Percentiles rank a stretch among this genome's conserved stretches.
These are phyloP conservation scores for Pseudomicrostroma phylloplanum DNA, from an alignment of 1,284 basidiomycete genomes.

Conservation along the genomic window DNA sequence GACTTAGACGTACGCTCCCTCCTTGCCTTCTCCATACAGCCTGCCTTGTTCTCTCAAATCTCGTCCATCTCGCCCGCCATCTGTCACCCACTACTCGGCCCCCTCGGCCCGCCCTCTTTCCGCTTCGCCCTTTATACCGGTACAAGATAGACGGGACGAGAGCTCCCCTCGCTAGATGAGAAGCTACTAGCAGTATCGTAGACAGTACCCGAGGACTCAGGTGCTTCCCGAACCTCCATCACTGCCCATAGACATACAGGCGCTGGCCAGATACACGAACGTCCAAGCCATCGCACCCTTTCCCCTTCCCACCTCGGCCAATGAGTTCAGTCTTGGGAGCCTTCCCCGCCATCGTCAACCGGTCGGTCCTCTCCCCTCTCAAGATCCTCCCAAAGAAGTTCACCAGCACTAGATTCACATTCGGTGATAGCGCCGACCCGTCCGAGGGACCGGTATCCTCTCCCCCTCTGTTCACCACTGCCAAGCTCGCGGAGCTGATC, in stretches of 20 bases:
- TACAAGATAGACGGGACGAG: no score
- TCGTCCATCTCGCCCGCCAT: no score
- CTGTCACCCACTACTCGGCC: no score
- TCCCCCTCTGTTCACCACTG: not conserved
- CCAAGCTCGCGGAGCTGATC: not conserved
- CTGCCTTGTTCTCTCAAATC: not conserved
- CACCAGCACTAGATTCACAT: not conserved
- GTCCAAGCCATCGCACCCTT: not conserved
- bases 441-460: not conserved
- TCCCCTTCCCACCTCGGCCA: not conserved
- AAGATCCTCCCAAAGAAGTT: constrained; percentile 1
- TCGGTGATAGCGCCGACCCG: not conserved
- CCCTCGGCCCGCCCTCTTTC: no score
- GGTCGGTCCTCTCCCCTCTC: not conserved
- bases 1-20: no score
- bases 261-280: not conserved
- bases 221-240: no score
- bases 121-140: no score
- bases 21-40: not conserved
- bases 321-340: not conserved
- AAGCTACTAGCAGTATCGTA: no score
- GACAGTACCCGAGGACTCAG: no score
- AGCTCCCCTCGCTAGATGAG: no score
- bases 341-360: not conserved
- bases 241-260: no score